These are phyloP conservation scores for Chlorencoelia australis DNA, from an alignment of 2,329 filamentous ascomycete genomes.

Conservation along the genomic window DNA sequence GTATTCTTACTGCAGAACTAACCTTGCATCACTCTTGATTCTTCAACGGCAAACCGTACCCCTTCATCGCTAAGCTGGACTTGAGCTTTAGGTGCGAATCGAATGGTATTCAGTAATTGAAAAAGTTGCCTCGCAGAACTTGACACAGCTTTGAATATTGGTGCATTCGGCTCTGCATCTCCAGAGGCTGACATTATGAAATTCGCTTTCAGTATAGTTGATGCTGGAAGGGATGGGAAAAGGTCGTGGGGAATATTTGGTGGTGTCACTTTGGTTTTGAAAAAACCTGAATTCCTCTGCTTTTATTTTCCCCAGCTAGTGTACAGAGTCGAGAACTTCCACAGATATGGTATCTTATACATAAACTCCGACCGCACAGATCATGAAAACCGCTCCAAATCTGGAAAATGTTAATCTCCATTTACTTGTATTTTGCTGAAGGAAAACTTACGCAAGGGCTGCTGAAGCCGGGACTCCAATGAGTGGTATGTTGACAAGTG, in stretches of 20 bases:
- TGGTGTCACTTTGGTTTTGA: conserved; percentile 14
- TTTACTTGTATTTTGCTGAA: neutral
- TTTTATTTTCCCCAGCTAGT: conserved; percentile 25
- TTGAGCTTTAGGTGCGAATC: conserved; percentile 44
- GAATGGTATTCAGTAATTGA: conserved; percentile 48
- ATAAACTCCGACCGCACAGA: conserved; percentile 97
- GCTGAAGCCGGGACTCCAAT: conserved; percentile 81
- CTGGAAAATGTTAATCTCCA: conserved; percentile 35
- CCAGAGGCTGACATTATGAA: conserved; percentile 22
- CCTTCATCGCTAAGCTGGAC: conserved; percentile 78
- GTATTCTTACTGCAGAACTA: conserved; percentile 20
- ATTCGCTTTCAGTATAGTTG: too few relatives aligned
- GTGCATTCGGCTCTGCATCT: conserved; percentile 27
- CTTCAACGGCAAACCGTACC: conserved; percentile 78
- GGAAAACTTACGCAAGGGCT: conserved; percentile 70
- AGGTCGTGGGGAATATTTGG: conserved; percentile 1
- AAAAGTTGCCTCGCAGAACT: conserved; percentile 70
- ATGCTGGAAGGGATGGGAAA: too few relatives aligned
- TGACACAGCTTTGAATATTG: conserved; percentile 65
- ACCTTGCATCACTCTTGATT: conserved; percentile 88
- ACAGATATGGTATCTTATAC: conserved; percentile 55
- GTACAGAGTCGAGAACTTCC: conserved; percentile 23
- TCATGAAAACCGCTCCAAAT: conserved; percentile 94
- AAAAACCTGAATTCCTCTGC: conserved; percentile 15
- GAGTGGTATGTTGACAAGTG: conserved; percentile 62